Conservation (phyloP, 192 early-diverging fungal species). For the Entomortierella parvispora region DNA sequence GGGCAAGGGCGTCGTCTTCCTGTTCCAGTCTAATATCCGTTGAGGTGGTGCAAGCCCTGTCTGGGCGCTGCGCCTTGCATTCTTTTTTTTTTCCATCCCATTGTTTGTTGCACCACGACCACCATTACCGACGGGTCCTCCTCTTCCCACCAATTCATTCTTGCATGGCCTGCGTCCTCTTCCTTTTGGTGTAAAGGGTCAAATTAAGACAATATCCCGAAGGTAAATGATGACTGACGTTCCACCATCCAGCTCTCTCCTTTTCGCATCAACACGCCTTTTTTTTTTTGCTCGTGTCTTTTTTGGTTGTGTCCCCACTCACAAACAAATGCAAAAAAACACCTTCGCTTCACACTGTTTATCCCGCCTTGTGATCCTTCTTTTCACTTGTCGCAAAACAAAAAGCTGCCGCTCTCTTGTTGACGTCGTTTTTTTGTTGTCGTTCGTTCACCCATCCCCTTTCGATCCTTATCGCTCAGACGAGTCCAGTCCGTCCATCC, state of each 20-base stretch:
- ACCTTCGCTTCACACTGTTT: not conserved
- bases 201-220: not conserved
- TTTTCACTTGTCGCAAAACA: constrained; percentile 1
- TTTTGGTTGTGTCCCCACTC: not conserved
- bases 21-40: no score
- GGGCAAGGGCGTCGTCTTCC: no score
- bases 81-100: not conserved
- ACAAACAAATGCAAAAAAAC: not conserved
- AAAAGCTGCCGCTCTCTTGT: not conserved
- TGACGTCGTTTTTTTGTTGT: no score
- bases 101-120: no score
- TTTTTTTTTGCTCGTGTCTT: not conserved
- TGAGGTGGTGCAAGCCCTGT: no score
- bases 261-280: not conserved
- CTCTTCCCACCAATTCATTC: no score
- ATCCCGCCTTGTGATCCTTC: not conserved
- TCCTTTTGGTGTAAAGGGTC: not conserved
- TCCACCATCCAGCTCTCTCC: not conserved
- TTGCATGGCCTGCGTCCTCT: not conserved
- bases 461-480: no score
- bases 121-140: no score
- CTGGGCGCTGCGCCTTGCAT: constrained; percentile 7
- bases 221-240: no score
- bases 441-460: no score
- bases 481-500: no score